Percentiles rank a stretch among this genome's conserved stretches.
These are phyloP conservation scores for Yamadazyma atlantica DNA, from an alignment of 1,139 yeast genomes.

Conservation along the genomic window DNA sequence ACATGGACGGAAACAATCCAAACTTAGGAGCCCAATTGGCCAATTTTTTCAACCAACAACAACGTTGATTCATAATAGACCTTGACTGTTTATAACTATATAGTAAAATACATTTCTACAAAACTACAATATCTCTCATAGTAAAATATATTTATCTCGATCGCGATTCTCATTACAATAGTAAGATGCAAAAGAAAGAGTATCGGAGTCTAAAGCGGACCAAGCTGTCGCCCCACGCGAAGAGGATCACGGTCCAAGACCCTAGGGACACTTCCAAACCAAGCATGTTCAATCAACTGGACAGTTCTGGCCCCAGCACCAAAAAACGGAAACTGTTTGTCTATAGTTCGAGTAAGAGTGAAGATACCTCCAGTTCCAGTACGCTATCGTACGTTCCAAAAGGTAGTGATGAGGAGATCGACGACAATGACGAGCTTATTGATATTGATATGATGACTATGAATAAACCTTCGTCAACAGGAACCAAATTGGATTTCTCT, in stretches of 20 bases:
- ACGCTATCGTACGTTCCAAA: conserved; percentile 3
- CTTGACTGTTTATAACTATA: not conserved
- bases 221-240: not conserved
- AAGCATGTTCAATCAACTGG: not conserved
- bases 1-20: conserved; percentile 8
- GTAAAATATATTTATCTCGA: too few species aligned
- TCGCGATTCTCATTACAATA: too few species aligned
- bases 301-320: not conserved
- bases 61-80: not conserved
- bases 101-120: too few species aligned
- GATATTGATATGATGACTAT: conserved; percentile 4
- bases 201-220: not conserved
- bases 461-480: conserved; percentile 2
- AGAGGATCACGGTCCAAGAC: not conserved
- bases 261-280: not conserved
- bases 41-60: conserved; percentile 26
- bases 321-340: not conserved
- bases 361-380: not conserved
- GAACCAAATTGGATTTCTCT: not conserved
- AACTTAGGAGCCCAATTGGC: conserved; percentile 37
- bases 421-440: conserved; percentile 11
- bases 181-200: not conserved
- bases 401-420: conserved; percentile 16
- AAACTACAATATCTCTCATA: too few species aligned
- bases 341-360: not conserved